These are phyloP conservation scores for Pestalotiopsis sp. DNA, from an alignment of 2,329 filamentous ascomycete genomes.

Conservation along the genomic window DNA sequence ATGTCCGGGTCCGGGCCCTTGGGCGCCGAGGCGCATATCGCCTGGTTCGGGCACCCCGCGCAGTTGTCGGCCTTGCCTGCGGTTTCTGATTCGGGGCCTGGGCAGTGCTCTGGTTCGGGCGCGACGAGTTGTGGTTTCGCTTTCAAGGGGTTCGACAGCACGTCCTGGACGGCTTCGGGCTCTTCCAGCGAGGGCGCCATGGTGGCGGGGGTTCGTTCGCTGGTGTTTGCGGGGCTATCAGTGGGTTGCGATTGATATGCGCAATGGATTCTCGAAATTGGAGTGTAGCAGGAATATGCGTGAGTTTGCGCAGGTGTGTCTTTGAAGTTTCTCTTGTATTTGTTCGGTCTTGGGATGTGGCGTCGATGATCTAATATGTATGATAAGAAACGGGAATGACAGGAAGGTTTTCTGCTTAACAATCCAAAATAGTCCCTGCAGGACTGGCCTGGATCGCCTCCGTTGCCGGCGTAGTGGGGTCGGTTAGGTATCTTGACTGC, in stretches of 20 bases:
- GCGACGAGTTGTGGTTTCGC: constrained; percentile 84
- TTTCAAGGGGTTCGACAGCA: constrained; percentile 77
- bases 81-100: constrained; percentile 79
- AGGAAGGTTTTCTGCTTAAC: constrained; percentile 14
- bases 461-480: constrained; percentile 15
- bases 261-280: not conserved
- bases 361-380: not conserved
- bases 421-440: constrained; percentile 12
- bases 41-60: constrained; percentile 92
- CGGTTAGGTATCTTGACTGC: not conserved
- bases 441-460: constrained; percentile 6
- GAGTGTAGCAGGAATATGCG: not conserved
- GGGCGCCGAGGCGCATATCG: constrained; percentile 90
- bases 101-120: constrained; percentile 95
- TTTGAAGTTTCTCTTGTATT: not conserved
- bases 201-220: constrained; percentile 12
- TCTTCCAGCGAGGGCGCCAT: constrained; percentile 87
- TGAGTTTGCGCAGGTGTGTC: not conserved
- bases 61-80: constrained; percentile 80
- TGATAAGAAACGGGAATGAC: not conserved
- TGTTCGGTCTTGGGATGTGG: not conserved
- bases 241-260: not conserved
- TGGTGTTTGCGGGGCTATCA: not conserved
- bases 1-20: constrained; percentile 97
- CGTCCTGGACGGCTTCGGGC: constrained; percentile 66